Evolutionary conservation across 257 asterid genomes (phyloP), one percentile per base, ranked within the genome.

Genomic region (Capsicum pubescens): DNA sequence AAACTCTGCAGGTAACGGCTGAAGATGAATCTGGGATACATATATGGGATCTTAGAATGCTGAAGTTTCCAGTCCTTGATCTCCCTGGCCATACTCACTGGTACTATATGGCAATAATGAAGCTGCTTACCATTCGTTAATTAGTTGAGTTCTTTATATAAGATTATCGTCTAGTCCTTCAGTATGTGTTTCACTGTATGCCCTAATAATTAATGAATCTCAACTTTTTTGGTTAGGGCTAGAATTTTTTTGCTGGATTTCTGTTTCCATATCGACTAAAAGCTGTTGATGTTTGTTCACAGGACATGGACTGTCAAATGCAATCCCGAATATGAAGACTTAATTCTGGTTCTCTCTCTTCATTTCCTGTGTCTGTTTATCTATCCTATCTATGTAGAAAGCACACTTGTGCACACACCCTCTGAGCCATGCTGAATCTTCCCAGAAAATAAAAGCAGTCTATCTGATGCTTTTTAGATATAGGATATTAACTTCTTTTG

Each of bases 51-150:
- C 94, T 92, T 56, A 91, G 99, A 87, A 95, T 91, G 86, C 89
- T 91, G 85, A 93, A 90, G 60, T 82, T 86, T 87, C 99, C 98
- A 36, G 91, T 93, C 83, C 84, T 92, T 63, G 97, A 95, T 85
- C 97, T 97, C 84, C 98, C 97, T 79, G 99, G 98, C 82, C 99
- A 97, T 88, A 91, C 97, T 78, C 99, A 97, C 90, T 97, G 99
- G 98, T 95, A 93, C 83, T 46, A n/a, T 79, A 56, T 55, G 44
- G 69, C 82, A 10, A 66, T 32, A 16, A 78, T 64, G 69, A 79
- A 36, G 58, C 76, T 48, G 79, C n/a, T 71, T 44, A 52, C 68
- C 36, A 11, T 67, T 55, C 54, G 58, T 72, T 79, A 44, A 68
- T 74, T 82, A 57, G 81, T 86, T 67, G 63, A 63, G 12, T 74